Evolutionary conservation across 371 early-diverging fungal genomes (phyloP), one percentile per base, ranked within the genome.

Genomic region (Mucor ambiguus): DNA sequence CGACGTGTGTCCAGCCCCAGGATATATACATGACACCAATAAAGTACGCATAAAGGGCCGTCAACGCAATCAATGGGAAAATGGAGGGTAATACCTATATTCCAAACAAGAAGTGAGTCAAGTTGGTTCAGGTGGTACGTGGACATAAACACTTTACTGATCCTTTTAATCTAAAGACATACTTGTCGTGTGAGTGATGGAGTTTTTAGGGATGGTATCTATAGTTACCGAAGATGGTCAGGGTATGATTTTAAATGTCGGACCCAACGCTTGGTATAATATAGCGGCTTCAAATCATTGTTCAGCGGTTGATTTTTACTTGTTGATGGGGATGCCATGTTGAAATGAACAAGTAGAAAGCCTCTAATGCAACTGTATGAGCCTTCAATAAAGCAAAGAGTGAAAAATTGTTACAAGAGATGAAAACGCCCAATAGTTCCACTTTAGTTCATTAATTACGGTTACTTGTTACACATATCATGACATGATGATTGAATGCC

Each of bases 31-130:
- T 63, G 20, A 69, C 59, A 16, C 69, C 75, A 61, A 80, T 69
- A 29, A 58, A 54, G 49, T 75, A 73, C 0, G 77, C 65, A 60
- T 77, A 80, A 28, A 63, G 16, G 0, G 70, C 74, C 26, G 72
- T 80, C 33, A 73, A 33, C 2, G 71, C 10, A 49, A 80, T 62
- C 22, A 73, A 55, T 5, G 77, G 77, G 5, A 75, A 46, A 63
- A 80, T 77, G 8, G 74, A 49, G 10, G 80, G 80, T 55, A 76
- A 55, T 14, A 79, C 79, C 79, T 79, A 67, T 4, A 2, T 28
- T 7, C 12, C 30, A 14, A 38, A 33, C 4, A 12, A 11, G 0
- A 35, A 10, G 6, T 56, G 32, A 56, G 20, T n/a, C 2, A 18
- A 1, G 6, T 14, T 1, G 30, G 4, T 56, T n/a, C 0, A 33